Conservation (phyloP, 1,139 yeast genomes). For the Lodderomyces metapsilosis region DNA sequence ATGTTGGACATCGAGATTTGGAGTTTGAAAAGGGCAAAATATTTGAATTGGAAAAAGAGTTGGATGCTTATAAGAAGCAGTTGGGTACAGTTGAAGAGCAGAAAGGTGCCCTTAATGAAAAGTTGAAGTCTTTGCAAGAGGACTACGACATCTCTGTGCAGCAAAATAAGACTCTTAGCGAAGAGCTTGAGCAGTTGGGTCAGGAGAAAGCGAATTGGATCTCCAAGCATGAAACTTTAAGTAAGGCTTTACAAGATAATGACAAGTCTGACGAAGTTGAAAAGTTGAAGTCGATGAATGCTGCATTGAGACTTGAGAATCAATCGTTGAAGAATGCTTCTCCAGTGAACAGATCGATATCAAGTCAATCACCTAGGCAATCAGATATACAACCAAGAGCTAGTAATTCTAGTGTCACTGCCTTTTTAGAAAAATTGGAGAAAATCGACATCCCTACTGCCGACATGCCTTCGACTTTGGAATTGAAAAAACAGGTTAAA, state of each 20-base stretch:
- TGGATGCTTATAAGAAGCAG: conserved; percentile 16
- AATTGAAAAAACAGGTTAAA: conserved; percentile 30
- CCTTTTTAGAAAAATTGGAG: conserved; percentile 30
- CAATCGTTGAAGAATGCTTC: conserved; percentile 31
- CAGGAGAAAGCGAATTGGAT: conserved; percentile 16
- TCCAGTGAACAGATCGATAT: conserved; percentile 7
- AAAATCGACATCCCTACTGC: conserved; percentile 19
- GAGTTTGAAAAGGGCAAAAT: conserved; percentile 8
- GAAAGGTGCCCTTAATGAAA: conserved; percentile 19
- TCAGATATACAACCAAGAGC: not conserved
- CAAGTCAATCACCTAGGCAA: conserved; percentile 3
- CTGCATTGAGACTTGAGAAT: conserved; percentile 40
- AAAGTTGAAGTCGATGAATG: conserved; percentile 28
- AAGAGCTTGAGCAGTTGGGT: conserved; percentile 22
- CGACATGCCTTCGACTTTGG: conserved; percentile 20
- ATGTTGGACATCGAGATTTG: not conserved
- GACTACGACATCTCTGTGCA: conserved; percentile 22
- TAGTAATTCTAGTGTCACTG: conserved; percentile 19
- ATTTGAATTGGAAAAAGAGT: conserved; percentile 14
- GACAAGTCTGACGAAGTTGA: conserved; percentile 24
- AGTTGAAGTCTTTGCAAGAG: conserved; percentile 21
- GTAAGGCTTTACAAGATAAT: conserved; percentile 10
- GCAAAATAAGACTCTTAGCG: conserved; percentile 24
- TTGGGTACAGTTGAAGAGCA: conserved; percentile 14
- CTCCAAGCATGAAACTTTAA: conserved; percentile 11